Base-by-base conservation (phyloP, 306 rosid species). In the Lithocarpus polystachyus region DNA sequence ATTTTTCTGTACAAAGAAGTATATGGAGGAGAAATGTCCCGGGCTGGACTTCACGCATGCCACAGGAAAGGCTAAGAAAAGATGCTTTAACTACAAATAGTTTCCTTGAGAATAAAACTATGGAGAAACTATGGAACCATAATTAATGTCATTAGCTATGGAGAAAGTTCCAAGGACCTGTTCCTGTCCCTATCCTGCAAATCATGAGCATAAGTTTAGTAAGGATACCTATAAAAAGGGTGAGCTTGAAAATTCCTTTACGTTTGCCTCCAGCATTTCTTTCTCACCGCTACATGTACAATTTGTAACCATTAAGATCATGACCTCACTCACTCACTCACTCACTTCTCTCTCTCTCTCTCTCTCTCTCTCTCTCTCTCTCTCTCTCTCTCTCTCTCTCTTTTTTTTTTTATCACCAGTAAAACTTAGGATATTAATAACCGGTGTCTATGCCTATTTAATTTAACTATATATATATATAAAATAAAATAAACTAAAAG, bases 81-180 rank as follows among this genome's bases (percentile, higher is more conserved):
- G 60, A 45, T 12, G 43, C 62, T 28, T 56, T 18, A 8, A 62
- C 11, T 15, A 8, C 1, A 9, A 72, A 48, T 7, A 15, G 69
- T 18, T 28, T 61, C 37, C n/a, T 4, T 8, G 24, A 18, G 71
- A 19, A 67, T 33, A 18, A 19, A 19, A 2, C 22, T 29, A 11
- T 9, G 26, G n/a, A 5, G 68, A 5, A 33, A 15, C 11, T 68
- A 9, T n/a, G 12, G 69, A 35, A n/a, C 9, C 26, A 68, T 33
- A 67, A 37, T 8, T 1, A 67, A 67, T 35, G 57, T 75, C 51
- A 53, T 4, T 81, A 84, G 31, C 71, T 57, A 75, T 90, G 76
- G 31, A 95, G 97, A 83, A 90, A 92, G 35, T 80, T 56, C 99
- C 99, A 95, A 22, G 99, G 99, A 68, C 99, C 99, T 70, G 97